These are phyloP conservation scores for Suillus sp. DNA, from an alignment of 768 basidiomycete species.

Conservation along the genomic window DNA sequence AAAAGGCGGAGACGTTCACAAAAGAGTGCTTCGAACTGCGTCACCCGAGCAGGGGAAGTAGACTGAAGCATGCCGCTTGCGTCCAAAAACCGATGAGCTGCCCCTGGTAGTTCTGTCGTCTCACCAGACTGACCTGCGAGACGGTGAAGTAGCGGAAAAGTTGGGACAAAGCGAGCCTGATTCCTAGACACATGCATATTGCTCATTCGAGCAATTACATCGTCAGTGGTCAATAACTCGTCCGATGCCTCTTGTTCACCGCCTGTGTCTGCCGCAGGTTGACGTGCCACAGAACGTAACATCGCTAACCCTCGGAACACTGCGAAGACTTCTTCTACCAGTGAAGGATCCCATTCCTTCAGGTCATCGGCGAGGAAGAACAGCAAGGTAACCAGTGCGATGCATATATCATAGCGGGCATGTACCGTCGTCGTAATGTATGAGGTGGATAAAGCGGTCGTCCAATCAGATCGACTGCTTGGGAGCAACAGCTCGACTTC, in stretches of 20 bases:
- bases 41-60: conserved; percentile 65
- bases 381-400: conserved; percentile 64
- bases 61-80: conserved; percentile 66
- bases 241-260: conserved; percentile 35
- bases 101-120: conserved; percentile 51
- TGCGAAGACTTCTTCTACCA: conserved; percentile 75
- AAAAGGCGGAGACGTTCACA: conserved; percentile 68
- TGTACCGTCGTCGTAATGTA: conserved; percentile 65
- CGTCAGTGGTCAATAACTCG: conserved; percentile 53
- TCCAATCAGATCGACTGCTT: conserved; percentile 61
- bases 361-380: conserved; percentile 72
- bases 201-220: conserved; percentile 62
- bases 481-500: conserved; percentile 59
- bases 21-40: conserved; percentile 68
- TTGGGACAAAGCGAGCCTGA: conserved; percentile 48
- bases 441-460: conserved; percentile 57
- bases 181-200: conserved; percentile 71
- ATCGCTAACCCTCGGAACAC: conserved; percentile 79
- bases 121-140: conserved; percentile 57
- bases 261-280: conserved; percentile 49
- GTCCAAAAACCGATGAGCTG: conserved; percentile 74
- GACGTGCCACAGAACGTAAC: conserved; percentile 60
- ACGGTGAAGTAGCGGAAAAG: conserved; percentile 63
- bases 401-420: conserved; percentile 75
- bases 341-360: conserved; percentile 60